A percentile compares a stretch with the other conserved stretches of the same genome.
phyloP scores from a whole-genome alignment of 1,284 basidiomycete species.

The Xerocomus amazonicus region DNA sequence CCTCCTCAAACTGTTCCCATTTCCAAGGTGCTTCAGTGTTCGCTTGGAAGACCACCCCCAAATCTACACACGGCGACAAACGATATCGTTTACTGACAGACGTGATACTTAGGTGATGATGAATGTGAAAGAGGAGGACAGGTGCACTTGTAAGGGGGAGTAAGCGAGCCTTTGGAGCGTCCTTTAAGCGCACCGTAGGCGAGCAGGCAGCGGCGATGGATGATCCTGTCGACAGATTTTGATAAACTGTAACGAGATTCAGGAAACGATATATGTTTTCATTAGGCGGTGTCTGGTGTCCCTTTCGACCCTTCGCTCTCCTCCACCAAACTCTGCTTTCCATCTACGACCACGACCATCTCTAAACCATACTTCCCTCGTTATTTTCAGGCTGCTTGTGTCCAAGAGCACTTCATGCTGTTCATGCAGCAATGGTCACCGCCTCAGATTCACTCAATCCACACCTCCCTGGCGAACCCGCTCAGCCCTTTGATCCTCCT shows the following conservation, averaged over 20 bases:
- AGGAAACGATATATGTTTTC: conserved; percentile 8
- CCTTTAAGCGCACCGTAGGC: conserved; percentile 1
- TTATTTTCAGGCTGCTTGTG: conserved; percentile 7
- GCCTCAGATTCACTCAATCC: conserved; percentile 23
- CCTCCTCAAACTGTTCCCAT: conserved; percentile 22
- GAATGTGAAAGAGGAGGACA: conserved; percentile 63
- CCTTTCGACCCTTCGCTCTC: conserved; percentile 7
- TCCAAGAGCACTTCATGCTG: conserved; percentile 26
- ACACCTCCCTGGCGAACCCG: conserved; percentile 21
- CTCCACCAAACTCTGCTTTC: conserved; percentile 18
- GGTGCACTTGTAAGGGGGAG: conserved; percentile 50
- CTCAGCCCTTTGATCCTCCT: conserved; percentile 41
- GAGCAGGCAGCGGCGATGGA: conserved; percentile 6
- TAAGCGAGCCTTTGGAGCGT: conserved; percentile 12
- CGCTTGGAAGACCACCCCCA: conserved; percentile 27
- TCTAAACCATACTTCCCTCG: conserved; percentile 10
- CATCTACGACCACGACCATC: conserved; percentile 13
- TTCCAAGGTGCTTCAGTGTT: conserved; percentile 14
- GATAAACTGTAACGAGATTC: conserved; percentile 18
- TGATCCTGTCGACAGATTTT: conserved; percentile 8
- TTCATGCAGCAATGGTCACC: conserved; percentile 23
- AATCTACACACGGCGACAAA: conserved; percentile 23
- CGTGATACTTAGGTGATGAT: conserved; percentile 21
- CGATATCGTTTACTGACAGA: conserved; percentile 49
- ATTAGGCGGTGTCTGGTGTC: conserved; percentile 34